Conservation (phyloP, 116 monocot species). For the Papilionanthe hybrid region DNA sequence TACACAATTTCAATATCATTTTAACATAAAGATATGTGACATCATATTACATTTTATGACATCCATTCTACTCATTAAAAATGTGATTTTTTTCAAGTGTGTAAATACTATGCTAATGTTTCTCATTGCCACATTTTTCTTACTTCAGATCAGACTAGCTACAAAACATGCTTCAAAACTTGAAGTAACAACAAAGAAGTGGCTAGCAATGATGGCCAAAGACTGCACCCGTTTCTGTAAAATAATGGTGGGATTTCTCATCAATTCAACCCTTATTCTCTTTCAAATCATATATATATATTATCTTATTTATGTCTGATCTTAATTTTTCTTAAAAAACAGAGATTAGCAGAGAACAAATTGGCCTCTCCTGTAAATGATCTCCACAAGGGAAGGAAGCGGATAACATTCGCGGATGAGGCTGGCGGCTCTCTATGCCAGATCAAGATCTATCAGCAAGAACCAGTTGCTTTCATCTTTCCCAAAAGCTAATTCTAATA, state of each 20-base stretch:
- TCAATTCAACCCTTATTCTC: neutral
- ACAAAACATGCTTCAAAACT: constrained; percentile 55
- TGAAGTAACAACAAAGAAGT: constrained; percentile 54
- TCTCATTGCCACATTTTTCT: neutral
- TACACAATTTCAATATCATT: no score
- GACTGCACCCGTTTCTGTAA: constrained; percentile 87
- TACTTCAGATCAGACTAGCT: constrained; percentile 45
- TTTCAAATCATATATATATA: neutral
- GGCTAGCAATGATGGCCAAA: constrained; percentile 58
- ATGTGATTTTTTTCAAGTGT: no score
- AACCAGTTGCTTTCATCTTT: constrained; percentile 7
- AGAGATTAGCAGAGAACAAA: constrained; percentile 41
- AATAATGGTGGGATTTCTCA: constrained; percentile 58
- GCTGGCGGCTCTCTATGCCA: constrained; percentile 75
- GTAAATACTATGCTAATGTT: no score
- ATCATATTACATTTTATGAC: no score
- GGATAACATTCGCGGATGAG: constrained; percentile 90
- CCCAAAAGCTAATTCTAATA: neutral
- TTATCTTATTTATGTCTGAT: neutral
- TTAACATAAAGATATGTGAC: no score
- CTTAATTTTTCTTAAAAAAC: constrained; percentile 5
- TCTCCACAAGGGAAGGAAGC: constrained; percentile 45
- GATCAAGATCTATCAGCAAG: constrained; percentile 41
- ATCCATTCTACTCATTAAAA: no score
- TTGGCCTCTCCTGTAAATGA: constrained; percentile 13